A percentile compares a stretch with the other conserved stretches of the same genome.
These are phyloP conservation scores for Hyaloscypha finlandica DNA, from an alignment of 495 filamentous ascomycete genomes.

Conservation along the genomic window DNA sequence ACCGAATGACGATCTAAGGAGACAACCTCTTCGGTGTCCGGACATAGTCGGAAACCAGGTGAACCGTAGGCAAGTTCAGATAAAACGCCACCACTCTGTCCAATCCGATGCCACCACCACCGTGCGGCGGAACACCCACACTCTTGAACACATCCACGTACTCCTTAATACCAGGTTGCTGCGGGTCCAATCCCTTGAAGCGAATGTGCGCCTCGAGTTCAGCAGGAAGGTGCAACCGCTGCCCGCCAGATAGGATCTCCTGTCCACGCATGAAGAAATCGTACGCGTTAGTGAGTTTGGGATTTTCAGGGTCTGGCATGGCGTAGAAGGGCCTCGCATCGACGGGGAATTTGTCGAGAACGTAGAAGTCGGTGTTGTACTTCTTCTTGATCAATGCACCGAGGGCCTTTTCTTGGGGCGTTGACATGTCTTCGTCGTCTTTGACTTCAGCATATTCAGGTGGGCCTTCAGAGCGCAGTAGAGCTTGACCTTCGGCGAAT, in stretches of 20 bases:
- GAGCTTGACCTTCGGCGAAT: slow-evolving; percentile 80
- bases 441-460: slow-evolving; percentile 65
- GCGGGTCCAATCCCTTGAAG: slow-evolving; percentile 72
- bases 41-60: slow-evolving; percentile 77
- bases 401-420: slow-evolving; percentile 87
- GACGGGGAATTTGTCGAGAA: slow-evolving; percentile 89
- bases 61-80: slow-evolving; percentile 78
- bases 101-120: slow-evolving; percentile 82
- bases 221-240: slow-evolving; percentile 76
- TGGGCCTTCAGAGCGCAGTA: slow-evolving; percentile 79
- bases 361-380: slow-evolving; percentile 89
- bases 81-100: slow-evolving; percentile 91
- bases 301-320: slow-evolving; percentile 69
- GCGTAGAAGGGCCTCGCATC: slow-evolving; percentile 87
- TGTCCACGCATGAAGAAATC: slow-evolving; percentile 95
- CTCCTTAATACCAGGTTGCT: slow-evolving; percentile 74
- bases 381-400: slow-evolving; percentile 81
- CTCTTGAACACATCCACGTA: slow-evolving; percentile 81
- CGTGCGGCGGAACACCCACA: slow-evolving; percentile 76
- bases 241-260: slow-evolving; percentile 85
- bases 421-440: slow-evolving; percentile 79
- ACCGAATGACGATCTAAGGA: slow-evolving; percentile 18
- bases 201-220: slow-evolving; percentile 69
- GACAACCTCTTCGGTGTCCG: slow-evolving; percentile 78
- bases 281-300: slow-evolving; percentile 77